Evolutionary conservation across 129 eudicot species (phyloP).

Genomic region (Tagetes patula): DNA sequence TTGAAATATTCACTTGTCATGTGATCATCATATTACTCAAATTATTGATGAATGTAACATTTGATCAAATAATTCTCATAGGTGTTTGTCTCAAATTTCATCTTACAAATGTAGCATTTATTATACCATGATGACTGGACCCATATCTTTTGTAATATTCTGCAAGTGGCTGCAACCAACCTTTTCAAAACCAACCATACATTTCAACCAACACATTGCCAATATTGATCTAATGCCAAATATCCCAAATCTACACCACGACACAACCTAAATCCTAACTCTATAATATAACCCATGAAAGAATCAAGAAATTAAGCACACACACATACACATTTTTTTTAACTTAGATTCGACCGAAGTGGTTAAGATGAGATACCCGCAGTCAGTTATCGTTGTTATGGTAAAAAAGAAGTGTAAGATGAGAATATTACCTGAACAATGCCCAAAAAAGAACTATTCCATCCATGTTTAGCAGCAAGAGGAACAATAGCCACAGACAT

Average conservation of each 20-base stretch:
- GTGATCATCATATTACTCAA: neutral
- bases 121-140: constrained; percentile 3
- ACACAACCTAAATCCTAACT: constrained; percentile 2
- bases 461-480: constrained; percentile 78
- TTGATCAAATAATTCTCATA: neutral
- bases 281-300: neutral
- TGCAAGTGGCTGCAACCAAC: constrained; percentile 32
- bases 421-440: constrained; percentile 71
- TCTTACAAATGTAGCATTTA: neutral
- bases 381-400: too few species aligned
- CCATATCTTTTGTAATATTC: constrained; percentile 19
- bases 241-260: neutral
- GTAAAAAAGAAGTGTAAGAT: neutral
- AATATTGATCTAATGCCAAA: constrained; percentile 7
- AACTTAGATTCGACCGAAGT: too few species aligned
- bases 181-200: neutral
- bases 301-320: neutral
- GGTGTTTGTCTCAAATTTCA: neutral
- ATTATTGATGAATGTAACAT: neutral
- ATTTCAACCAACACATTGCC: constrained; percentile 26
- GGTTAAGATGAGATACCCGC: too few species aligned
- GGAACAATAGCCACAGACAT: constrained; percentile 98
- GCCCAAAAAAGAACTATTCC: constrained; percentile 90
- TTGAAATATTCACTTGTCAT: neutral
- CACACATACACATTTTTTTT: neutral